Percentiles rank a stretch among this genome's conserved stretches.
phyloP scores from a whole-genome alignment of 768 basidiomycete species.

The Leccinellum luteum region DNA sequence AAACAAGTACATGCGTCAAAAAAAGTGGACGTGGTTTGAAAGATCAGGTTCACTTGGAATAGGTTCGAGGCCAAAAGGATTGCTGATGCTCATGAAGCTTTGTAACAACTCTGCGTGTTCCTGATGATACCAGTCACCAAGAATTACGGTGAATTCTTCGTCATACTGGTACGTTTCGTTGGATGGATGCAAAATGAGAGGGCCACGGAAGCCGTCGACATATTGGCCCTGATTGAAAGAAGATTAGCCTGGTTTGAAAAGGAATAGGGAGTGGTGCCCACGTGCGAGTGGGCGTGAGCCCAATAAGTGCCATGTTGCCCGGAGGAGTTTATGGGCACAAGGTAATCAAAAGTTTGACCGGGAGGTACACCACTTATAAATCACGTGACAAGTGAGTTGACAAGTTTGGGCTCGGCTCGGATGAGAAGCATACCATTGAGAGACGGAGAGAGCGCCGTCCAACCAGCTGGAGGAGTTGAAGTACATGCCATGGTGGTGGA shows the following conservation, averaged over 20 bases:
- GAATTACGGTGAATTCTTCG: slow-evolving; percentile 82
- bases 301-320: slow-evolving; percentile 81
- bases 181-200: slow-evolving; percentile 71
- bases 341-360: slow-evolving; percentile 67
- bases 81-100: slow-evolving; percentile 64
- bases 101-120: slow-evolving; percentile 62
- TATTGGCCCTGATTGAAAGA: slow-evolving; percentile 66
- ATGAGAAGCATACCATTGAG: slow-evolving; percentile 64
- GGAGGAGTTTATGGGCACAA: slow-evolving; percentile 64
- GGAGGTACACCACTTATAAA: slow-evolving; percentile 69
- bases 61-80: slow-evolving; percentile 86
- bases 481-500: slow-evolving; percentile 96
- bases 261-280: not conserved
- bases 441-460: slow-evolving; percentile 81
- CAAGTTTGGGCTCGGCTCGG: rapidly evolving
- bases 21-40: not conserved
- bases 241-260: not conserved
- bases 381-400: not conserved
- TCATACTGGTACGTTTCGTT: slow-evolving; percentile 75
- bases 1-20: not conserved
- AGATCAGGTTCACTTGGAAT: slow-evolving; percentile 58
- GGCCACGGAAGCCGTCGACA: slow-evolving; percentile 89
- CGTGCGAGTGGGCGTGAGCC: slow-evolving; percentile 68
- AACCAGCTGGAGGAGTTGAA: slow-evolving; percentile 86
- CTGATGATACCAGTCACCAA: slow-evolving; percentile 92